Evolutionary conservation across 2,329 filamentous ascomycete genomes (phyloP).

Genomic region (Penicillium sp.): DNA sequence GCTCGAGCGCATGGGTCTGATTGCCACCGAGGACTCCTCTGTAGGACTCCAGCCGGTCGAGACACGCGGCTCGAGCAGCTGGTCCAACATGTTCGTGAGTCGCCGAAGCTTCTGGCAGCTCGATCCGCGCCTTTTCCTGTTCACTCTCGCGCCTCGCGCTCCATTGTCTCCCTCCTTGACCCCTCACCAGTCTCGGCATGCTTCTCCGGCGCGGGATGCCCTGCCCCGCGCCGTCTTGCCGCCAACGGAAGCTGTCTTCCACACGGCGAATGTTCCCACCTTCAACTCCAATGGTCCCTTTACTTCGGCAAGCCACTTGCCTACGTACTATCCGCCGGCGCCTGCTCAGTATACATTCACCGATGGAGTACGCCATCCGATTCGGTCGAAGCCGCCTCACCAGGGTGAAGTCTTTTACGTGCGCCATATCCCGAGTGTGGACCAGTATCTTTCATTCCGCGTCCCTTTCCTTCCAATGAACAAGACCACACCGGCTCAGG

Average conservation of each 20-base stretch:
- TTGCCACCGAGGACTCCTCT: constrained; percentile 70
- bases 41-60: constrained; percentile 63
- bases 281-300: constrained; percentile 62
- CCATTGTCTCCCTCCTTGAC: constrained; percentile 51
- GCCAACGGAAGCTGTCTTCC: constrained; percentile 30
- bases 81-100: constrained; percentile 79
- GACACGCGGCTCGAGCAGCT: constrained; percentile 63
- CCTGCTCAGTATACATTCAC: constrained; percentile 79
- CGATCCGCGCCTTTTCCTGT: constrained; percentile 81
- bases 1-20: constrained; percentile 87
- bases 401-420: constrained; percentile 92
- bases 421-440: constrained; percentile 76
- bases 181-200: constrained; percentile 51
- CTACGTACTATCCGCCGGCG: constrained; percentile 84
- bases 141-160: constrained; percentile 67
- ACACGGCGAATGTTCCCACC: constrained; percentile 33
- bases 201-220: constrained; percentile 48
- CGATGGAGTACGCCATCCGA: constrained; percentile 75
- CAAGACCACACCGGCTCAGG: constrained; percentile 32
- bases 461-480: constrained; percentile 63
- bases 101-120: constrained; percentile 87
- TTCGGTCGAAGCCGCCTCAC: constrained; percentile 81
- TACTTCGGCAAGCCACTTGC: constrained; percentile 77
- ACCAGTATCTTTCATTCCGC: constrained; percentile 84
- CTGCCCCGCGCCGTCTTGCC: constrained; percentile 14